Base-by-base conservation (phyloP, 1,284 basidiomycete genomes). In the Pseudomicrostroma phylloplanum region DNA sequence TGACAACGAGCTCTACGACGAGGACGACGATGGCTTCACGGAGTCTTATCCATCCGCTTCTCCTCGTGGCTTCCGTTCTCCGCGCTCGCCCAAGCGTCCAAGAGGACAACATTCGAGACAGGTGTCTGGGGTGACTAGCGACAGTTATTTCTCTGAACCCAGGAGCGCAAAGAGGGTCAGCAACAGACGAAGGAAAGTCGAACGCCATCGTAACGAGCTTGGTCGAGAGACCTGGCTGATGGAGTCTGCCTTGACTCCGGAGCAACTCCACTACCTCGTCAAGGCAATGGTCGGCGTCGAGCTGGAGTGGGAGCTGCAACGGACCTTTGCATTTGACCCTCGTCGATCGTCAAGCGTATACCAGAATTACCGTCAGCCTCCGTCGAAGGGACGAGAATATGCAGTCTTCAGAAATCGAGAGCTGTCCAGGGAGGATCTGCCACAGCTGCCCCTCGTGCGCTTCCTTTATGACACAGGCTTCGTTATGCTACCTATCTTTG, bases 381-480 rank as follows among this genome's bases (percentile, higher is more conserved):
- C 30, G 3, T n/a, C 43, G 6, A 48, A 13, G 21, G 43, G 21
- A 6, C 51, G 21, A 17, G 51, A 54, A 13, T 54, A 54, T 25
- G 51, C n/a, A 7, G 26, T 54, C 21, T 54, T 54, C 21, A 54
- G 26, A 25, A 17, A 25, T 8, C 19, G 51, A 6, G 26, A 54
- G 25, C 21, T 26, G 21, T 19, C 13, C 21, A 25, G 13, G 6
- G 51, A 21, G 13, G 26, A 21, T 15, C 15, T 54, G 13, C 51
- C 51, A 23, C n/a, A 54, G 40, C 61, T 76, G 55, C 72, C 74
- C 13, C 65, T 76, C 42, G 53, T 76, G 59, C 71, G 73, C 58
- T 76, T 76, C 65, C 61, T 76, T 36, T 69, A 74, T 62, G 71
- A 74, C 62, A 69, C 74, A 55, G 72, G 70, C 12, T 73, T 74